These are phyloP conservation scores for Daedalea quercina DNA, from an alignment of 768 basidiomycete genomes.

Conservation along the genomic window DNA sequence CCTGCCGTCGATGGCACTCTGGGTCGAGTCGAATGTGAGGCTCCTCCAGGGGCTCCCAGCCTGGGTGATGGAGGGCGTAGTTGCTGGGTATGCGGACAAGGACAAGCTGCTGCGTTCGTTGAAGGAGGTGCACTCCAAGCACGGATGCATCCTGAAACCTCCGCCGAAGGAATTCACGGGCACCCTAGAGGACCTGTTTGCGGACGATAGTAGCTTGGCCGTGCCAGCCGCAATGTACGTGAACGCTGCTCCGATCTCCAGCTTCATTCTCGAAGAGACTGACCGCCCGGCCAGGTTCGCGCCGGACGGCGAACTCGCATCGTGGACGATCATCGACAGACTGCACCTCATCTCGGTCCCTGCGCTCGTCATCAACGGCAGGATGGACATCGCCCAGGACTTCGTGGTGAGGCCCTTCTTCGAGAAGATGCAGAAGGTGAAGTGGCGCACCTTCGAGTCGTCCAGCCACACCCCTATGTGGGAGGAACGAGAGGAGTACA, in stretches of 20 bases:
- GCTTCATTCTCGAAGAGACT: not conserved
- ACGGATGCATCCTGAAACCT: slow-evolving; percentile 38
- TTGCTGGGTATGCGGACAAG: slow-evolving; percentile 28
- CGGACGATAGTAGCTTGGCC: slow-evolving; percentile 36
- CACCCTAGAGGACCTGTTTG: slow-evolving; percentile 24
- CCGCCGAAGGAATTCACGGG: slow-evolving; percentile 31
- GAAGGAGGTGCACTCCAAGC: slow-evolving; percentile 32
- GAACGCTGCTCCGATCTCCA: too few species aligned
- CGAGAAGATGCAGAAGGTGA: slow-evolving; percentile 19
- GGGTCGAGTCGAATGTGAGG: slow-evolving; percentile 31
- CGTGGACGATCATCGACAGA: slow-evolving; percentile 23
- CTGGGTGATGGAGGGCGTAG: slow-evolving; percentile 33
- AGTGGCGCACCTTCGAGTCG: slow-evolving; percentile 24
- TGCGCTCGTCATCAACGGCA: slow-evolving; percentile 24
- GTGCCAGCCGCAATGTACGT: slow-evolving; percentile 25
- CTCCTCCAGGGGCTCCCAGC: slow-evolving; percentile 34
- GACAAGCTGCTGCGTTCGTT: slow-evolving; percentile 31
- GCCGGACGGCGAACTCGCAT: too few species aligned
- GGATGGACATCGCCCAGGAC: slow-evolving; percentile 24
- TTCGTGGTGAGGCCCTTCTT: slow-evolving; percentile 18
- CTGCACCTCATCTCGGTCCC: slow-evolving; percentile 20
- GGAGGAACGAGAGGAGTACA: slow-evolving; percentile 25
- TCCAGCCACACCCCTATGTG: slow-evolving; percentile 24
- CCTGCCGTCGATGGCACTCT: slow-evolving; percentile 38
- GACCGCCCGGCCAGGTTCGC: not conserved